Percentiles rank a stretch among this genome's conserved stretches.
These are phyloP conservation scores for Aplosporella prunicola DNA, from an alignment of 2,329 filamentous ascomycete genomes.

Conservation along the genomic window DNA sequence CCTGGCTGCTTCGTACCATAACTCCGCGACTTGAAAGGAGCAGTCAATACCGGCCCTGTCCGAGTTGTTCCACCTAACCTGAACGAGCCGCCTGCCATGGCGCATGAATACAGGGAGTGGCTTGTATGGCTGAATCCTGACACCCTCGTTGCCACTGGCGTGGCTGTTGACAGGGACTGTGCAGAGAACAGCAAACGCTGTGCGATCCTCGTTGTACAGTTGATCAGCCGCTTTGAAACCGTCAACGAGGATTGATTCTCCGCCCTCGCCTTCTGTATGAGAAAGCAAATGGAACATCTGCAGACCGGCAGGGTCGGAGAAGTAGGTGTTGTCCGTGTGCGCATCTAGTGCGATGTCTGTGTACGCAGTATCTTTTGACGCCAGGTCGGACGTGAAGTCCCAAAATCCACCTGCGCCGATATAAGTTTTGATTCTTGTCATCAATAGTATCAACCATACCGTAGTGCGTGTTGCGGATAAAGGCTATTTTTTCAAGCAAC, in stretches of 20 bases:
- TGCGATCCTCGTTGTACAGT: conserved; percentile 45
- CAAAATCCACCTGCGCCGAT: conserved; percentile 51
- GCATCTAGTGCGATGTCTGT: conserved; percentile 72
- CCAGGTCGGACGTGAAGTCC: conserved; percentile 84
- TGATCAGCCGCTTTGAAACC: conserved; percentile 63
- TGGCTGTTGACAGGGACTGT: conserved; percentile 60
- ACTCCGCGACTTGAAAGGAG: conserved; percentile 41
- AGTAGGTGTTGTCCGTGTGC: conserved; percentile 95
- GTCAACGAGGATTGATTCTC: conserved; percentile 74
- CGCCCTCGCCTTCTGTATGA: conserved; percentile 61
- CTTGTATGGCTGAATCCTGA: conserved; percentile 64
- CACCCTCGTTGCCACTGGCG: conserved; percentile 76
- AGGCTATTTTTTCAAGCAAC: conserved; percentile 73
- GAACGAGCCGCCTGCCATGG: conserved; percentile 41
- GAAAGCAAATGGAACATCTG: conserved; percentile 90
- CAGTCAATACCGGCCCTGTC: conserved; percentile 64
- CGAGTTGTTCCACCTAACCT: conserved; percentile 88
- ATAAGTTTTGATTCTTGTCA: not conserved
- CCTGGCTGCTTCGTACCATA: conserved; percentile 71
- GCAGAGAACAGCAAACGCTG: conserved; percentile 50
- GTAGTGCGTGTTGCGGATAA: conserved; percentile 86
- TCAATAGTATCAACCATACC: conserved; percentile 44
- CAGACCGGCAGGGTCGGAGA: conserved; percentile 81
- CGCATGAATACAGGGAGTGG: conserved; percentile 64
- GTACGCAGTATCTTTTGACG: conserved; percentile 84